phyloP scores from a whole-genome alignment of 768 basidiomycete genomes.

The Phylloporus sp. region DNA sequence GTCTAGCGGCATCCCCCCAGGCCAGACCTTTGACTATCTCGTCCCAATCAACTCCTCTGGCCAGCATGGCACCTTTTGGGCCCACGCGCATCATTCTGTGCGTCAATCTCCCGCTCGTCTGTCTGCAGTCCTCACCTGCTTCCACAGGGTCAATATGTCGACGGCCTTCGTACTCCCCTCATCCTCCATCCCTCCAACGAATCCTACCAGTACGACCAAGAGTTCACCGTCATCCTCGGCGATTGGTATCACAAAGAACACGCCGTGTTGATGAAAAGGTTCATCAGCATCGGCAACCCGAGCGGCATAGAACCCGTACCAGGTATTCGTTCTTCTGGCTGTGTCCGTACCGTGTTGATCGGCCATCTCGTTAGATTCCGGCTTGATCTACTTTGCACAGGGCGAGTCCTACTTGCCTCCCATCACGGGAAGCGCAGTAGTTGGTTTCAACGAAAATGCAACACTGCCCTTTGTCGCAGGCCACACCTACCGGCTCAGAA shows the following conservation, averaged over 20 bases:
- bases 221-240: conserved; percentile 77
- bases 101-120: neutral
- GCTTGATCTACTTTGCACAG: conserved; percentile 78
- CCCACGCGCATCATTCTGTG: conserved; percentile 59
- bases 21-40: conserved; percentile 65
- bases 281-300: conserved; percentile 71
- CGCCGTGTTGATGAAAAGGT: conserved; percentile 51
- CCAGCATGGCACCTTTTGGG: conserved; percentile 81
- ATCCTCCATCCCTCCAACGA: conserved; percentile 67
- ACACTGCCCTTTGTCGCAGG: conserved; percentile 77
- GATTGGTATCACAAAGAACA: conserved; percentile 94
- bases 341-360: neutral
- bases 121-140: neutral
- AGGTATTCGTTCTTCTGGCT: conserved; percentile 33
- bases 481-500: conserved; percentile 83
- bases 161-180: conserved; percentile 86
- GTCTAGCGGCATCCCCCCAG: conserved; percentile 70
- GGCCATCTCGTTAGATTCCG: conserved; percentile 49
- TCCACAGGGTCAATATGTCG: conserved; percentile 86
- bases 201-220: conserved; percentile 77
- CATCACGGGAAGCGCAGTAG: conserved; percentile 45
- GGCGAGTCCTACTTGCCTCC: conserved; percentile 66
- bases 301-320: conserved; percentile 86
- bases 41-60: conserved; percentile 64
- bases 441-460: conserved; percentile 85